These are phyloP conservation scores for Saccharomyces hybrid DNA, from an alignment of 1,139 yeast genomes.

Conservation along the genomic window DNA sequence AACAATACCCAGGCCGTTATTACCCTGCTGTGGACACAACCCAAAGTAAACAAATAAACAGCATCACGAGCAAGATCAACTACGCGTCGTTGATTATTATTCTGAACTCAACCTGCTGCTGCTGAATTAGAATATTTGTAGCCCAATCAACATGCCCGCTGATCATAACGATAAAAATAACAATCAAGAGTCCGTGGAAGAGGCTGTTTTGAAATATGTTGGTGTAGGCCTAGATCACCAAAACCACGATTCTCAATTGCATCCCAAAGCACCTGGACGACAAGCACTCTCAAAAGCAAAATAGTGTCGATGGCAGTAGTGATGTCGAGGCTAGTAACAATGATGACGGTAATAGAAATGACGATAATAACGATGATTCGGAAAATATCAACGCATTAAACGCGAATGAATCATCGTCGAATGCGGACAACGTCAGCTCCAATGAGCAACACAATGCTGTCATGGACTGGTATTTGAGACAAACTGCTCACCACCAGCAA, in stretches of 20 bases:
- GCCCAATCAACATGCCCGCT: slow-evolving; percentile 3
- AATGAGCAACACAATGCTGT: slow-evolving; percentile 31
- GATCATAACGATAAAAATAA: slow-evolving; percentile 10
- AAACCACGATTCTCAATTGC: not conserved
- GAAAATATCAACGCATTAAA: not conserved
- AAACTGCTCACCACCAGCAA: slow-evolving; percentile 7
- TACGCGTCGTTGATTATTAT: not conserved
- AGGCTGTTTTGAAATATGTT: slow-evolving; percentile 67
- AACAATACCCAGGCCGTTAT: not conserved
- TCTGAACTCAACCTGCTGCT: not conserved
- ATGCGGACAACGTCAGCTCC: slow-evolving; percentile 15
- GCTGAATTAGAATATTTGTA: slow-evolving; percentile 6
- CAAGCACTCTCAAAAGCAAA: slow-evolving; percentile 1
- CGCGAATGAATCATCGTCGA: not conserved
- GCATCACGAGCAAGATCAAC: not conserved
- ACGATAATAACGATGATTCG: slow-evolving; percentile 7
- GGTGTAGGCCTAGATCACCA: slow-evolving; percentile 30
- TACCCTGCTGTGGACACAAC: not conserved
- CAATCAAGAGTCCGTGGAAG: slow-evolving; percentile 34
- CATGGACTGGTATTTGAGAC: slow-evolving; percentile 33
- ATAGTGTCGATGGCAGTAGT: slow-evolving; percentile 1
- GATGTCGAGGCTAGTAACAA: slow-evolving; percentile 6
- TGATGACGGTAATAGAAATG: slow-evolving; percentile 16
- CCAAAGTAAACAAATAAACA: not conserved
- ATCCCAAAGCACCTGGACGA: not conserved